These are phyloP conservation scores for Salvia sclarea DNA, from an alignment of 305 asterid genomes.

Conservation along the genomic window DNA sequence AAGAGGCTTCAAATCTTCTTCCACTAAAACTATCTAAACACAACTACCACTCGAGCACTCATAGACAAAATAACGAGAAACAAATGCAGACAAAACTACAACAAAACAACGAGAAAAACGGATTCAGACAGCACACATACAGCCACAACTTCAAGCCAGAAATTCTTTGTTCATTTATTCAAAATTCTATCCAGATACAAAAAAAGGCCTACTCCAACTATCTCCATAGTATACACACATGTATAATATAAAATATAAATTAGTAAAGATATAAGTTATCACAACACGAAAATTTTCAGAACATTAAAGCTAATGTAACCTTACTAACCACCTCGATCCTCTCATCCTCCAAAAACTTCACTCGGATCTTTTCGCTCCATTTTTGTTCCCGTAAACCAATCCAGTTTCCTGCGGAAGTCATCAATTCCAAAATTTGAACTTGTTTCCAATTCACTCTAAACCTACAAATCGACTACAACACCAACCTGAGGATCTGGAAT, in stretches of 20 bases:
- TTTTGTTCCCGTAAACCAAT: conserved; percentile 67
- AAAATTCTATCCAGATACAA: conserved; percentile 9
- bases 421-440: background rate
- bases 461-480: conserved; percentile 1
- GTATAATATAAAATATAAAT: too few relatives aligned
- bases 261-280: conserved; percentile 28
- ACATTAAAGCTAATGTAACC: conserved; percentile 41
- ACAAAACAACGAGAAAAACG: conserved; percentile 1
- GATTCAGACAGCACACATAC: conserved; percentile 9
- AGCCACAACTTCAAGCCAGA: conserved; percentile 12
- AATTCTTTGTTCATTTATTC: conserved; percentile 31
- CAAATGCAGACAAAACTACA: background rate
- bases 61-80: too few relatives aligned
- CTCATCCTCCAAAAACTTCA: too few relatives aligned
- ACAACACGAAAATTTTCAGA: conserved; percentile 33
- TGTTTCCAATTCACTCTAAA: conserved; percentile 20
- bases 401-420: conserved; percentile 66
- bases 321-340: conserved; percentile 35
- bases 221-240: conserved; percentile 28
- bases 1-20: background rate
- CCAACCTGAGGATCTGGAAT: conserved; percentile 88
- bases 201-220: conserved; percentile 18
- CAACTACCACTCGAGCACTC: background rate
- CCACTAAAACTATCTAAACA: background rate
- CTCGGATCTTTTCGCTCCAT: conserved; percentile 41